Conservation (phyloP, 768 basidiomycete species). For the Tremella mesenterica region DNA sequence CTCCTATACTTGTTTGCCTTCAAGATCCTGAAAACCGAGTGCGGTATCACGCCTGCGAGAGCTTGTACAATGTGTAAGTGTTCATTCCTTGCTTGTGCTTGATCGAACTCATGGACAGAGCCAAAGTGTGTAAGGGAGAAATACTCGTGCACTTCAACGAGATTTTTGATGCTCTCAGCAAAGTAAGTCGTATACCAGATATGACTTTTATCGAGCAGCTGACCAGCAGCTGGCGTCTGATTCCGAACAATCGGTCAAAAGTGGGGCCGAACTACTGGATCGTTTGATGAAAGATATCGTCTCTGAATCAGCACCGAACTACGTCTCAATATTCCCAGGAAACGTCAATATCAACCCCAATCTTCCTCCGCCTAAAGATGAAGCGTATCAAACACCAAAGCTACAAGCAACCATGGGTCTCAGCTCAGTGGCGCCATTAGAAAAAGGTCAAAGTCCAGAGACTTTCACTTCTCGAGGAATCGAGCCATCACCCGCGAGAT, state of each 20-base stretch:
- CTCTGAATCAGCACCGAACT: conserved; percentile 88
- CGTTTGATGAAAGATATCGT: conserved; percentile 97
- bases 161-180: conserved; percentile 93
- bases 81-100: neutral
- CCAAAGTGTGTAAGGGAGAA: conserved; percentile 83
- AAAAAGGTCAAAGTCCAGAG: conserved; percentile 1
- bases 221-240: conserved; percentile 76
- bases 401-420: conserved; percentile 39
- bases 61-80: conserved; percentile 76
- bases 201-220: neutral
- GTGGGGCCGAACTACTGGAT: conserved; percentile 93
- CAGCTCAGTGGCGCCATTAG: neutral
- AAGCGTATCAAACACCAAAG: neutral
- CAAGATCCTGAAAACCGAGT: conserved; percentile 89
- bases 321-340: conserved; percentile 68
- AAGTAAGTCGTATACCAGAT: conserved; percentile 51
- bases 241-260: conserved; percentile 91
- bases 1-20: conserved; percentile 81
- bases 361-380: conserved; percentile 1
- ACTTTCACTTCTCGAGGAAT: neutral
- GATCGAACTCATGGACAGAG: conserved; percentile 24
- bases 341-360: conserved; percentile 21
- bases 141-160: conserved; percentile 95
- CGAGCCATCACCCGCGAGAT: conserved; percentile 32
- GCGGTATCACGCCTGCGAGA: conserved; percentile 92